Evolutionary conservation across 345 rosid species (phyloP).

Genomic region (Rubroshorea leprosula): DNA sequence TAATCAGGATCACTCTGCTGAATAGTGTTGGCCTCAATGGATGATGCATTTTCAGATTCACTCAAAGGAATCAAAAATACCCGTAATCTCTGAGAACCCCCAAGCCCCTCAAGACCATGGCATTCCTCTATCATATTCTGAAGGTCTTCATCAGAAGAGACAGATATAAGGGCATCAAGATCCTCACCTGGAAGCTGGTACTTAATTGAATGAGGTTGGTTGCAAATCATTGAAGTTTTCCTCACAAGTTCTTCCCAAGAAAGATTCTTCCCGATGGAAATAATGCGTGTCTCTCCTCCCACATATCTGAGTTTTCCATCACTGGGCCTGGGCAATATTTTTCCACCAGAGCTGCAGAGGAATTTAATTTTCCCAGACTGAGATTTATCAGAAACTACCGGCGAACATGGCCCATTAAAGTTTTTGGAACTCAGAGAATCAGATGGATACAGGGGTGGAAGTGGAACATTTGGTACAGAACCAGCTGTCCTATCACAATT

Average conservation of each 20-base stretch:
- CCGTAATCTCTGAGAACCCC: constrained; percentile 52
- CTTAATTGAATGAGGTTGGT: constrained; percentile 47
- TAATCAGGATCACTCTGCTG: constrained; percentile 36
- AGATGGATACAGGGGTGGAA: constrained; percentile 12
- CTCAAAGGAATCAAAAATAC: constrained; percentile 53
- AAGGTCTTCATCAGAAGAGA: constrained; percentile 61
- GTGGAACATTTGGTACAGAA: constrained; percentile 24
- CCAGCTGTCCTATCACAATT: constrained; percentile 28
- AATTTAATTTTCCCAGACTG: constrained; percentile 44
- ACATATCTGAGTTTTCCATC: constrained; percentile 66
- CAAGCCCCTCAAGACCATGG: constrained; percentile 42
- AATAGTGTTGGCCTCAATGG: constrained; percentile 31
- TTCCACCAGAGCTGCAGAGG: constrained; percentile 69
- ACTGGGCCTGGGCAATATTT: constrained; percentile 55
- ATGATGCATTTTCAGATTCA: constrained; percentile 35
- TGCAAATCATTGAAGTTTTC: constrained; percentile 45
- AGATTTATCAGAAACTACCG: constrained; percentile 22
- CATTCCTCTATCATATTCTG: constrained; percentile 67
- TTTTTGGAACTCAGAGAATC: constrained; percentile 31
- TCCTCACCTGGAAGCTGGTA: constrained; percentile 77
- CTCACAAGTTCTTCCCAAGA: constrained; percentile 56
- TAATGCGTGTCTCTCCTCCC: constrained; percentile 65
- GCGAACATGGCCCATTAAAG: constrained; percentile 14
- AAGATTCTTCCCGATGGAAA: constrained; percentile 38
- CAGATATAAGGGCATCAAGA: constrained; percentile 59